Evolutionary conservation across 2,329 filamentous ascomycete genomes (phyloP).

Genomic region (Zymoseptoria ardabiliae): DNA sequence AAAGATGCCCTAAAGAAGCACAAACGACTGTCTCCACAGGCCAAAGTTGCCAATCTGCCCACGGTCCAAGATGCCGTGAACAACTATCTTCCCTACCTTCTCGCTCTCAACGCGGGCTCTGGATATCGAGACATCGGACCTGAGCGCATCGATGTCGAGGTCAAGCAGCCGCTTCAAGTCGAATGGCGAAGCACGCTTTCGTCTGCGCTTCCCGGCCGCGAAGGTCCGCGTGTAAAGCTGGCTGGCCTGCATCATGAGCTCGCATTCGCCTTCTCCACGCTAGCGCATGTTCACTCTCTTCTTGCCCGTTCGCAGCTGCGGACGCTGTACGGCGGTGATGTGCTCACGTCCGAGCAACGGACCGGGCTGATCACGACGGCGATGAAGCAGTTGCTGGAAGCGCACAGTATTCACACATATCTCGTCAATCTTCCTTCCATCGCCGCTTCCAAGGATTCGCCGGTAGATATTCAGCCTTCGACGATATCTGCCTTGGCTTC

Average conservation of each 20-base stretch:
- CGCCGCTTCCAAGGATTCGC: constrained; percentile 41
- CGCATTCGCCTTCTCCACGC: constrained; percentile 66
- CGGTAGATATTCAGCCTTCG: constrained; percentile 37
- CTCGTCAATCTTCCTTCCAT: constrained; percentile 43
- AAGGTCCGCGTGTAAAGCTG: constrained; percentile 60
- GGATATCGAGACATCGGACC: constrained; percentile 38
- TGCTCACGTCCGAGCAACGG: constrained; percentile 58
- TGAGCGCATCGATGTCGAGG: constrained; percentile 61
- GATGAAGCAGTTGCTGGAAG: constrained; percentile 69
- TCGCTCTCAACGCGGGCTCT: constrained; percentile 68
- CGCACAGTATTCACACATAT: constrained; percentile 70
- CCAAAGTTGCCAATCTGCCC: constrained; percentile 63
- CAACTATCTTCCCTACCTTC: constrained; percentile 75
- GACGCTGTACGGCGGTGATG: constrained; percentile 61
- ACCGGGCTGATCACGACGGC: constrained; percentile 63
- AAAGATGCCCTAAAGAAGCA: constrained; percentile 79
- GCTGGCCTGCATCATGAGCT: constrained; percentile 75
- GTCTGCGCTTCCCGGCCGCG: constrained; percentile 55
- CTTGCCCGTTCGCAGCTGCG: constrained; percentile 66
- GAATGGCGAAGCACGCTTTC: constrained; percentile 78
- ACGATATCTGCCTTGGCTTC: constrained; percentile 42
- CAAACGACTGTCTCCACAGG: constrained; percentile 70
- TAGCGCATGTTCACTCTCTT: constrained; percentile 67
- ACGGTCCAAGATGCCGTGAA: constrained; percentile 62
- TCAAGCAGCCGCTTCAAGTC: constrained; percentile 59